Conservation (phyloP, 768 basidiomycete genomes). For the Butyriboletus loyo region DNA sequence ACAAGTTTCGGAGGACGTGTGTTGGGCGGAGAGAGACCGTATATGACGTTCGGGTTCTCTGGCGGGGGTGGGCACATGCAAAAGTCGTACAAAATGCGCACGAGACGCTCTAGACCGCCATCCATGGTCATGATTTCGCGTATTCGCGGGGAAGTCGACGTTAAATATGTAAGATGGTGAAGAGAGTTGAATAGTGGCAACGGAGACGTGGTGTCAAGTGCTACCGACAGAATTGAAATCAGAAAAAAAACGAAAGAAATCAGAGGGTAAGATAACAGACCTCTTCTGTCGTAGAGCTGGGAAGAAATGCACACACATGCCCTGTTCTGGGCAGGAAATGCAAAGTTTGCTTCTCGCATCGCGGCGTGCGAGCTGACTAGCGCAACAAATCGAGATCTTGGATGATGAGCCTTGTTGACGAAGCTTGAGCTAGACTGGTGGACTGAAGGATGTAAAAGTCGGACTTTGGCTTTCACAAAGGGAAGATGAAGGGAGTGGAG, state of each 20-base stretch:
- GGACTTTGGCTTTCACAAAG: not conserved
- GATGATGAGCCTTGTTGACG: conserved; percentile 1
- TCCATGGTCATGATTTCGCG: conserved; percentile 98
- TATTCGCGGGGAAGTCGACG: conserved; percentile 95
- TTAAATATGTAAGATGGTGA: conserved; percentile 93
- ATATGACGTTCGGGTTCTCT: conserved; percentile 71
- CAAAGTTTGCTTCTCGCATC: conserved; percentile 96
- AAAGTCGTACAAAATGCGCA: conserved; percentile 87
- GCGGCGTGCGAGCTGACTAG: conserved; percentile 19
- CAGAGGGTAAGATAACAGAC: conserved; percentile 43
- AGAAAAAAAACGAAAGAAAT: not conserved
- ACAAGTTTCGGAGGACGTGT: conserved; percentile 51
- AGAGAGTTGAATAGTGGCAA: conserved; percentile 88
- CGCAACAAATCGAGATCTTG: conserved; percentile 19
- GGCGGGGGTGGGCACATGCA: conserved; percentile 81
- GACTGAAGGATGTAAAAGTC: not conserved
- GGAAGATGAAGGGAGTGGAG: conserved; percentile 4
- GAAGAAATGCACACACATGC: conserved; percentile 93
- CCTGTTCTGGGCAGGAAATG: conserved; percentile 91
- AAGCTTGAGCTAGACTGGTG: not conserved
- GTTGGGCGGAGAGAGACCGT: conserved; percentile 71
- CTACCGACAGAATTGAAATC: conserved; percentile 25
- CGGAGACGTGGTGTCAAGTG: conserved; percentile 53
- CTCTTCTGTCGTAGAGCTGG: conserved; percentile 91
- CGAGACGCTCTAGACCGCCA: conserved; percentile 93